Conservation (phyloP, 441 rosid genomes). For the Isatis lusitanica region DNA sequence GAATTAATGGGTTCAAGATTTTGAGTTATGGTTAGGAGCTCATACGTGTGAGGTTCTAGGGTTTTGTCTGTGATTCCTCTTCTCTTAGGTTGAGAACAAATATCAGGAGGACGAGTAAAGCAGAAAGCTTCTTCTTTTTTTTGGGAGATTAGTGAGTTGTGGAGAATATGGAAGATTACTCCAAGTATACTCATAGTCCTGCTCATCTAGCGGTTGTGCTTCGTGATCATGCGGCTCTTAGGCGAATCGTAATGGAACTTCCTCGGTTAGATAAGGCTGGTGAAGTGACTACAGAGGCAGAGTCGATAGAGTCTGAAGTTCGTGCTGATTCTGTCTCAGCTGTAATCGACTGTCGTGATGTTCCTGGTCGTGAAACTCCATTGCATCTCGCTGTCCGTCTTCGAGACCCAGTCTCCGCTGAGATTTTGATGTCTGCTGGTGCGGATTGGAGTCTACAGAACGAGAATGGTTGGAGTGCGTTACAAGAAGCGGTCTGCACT, state of each 20-base stretch:
- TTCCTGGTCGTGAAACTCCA: conserved; percentile 93
- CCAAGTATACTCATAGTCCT: conserved; percentile 82
- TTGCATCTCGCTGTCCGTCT: conserved; percentile 91
- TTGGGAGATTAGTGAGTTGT: conserved; percentile 7
- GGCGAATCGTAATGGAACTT: conserved; percentile 53
- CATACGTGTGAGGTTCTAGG: conserved; percentile 24
- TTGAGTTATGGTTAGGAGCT: conserved; percentile 37
- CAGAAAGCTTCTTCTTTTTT: conserved; percentile 4
- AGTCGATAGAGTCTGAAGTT: conserved; percentile 75
- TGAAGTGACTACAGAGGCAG: conserved; percentile 74
- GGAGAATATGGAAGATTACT: conserved; percentile 69
- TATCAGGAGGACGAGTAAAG: neutral
- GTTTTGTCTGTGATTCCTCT: conserved; percentile 18
- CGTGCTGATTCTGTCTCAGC: conserved; percentile 77
- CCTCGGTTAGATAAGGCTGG: conserved; percentile 85
- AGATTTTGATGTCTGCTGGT: conserved; percentile 93
- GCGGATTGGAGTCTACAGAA: conserved; percentile 99
- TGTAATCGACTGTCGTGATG: conserved; percentile 87
- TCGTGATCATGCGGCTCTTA: conserved; percentile 70
- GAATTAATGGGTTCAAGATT: conserved; percentile 9
- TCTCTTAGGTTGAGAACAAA: neutral
- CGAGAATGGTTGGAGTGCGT: conserved; percentile 98
- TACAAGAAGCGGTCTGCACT: conserved; percentile 96
- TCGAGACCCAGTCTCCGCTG: conserved; percentile 78
- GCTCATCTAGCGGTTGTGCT: conserved; percentile 85